Evolutionary conservation across 164 flowering plant genomes (phyloP).

Genomic region (Buxus sempervirens): DNA sequence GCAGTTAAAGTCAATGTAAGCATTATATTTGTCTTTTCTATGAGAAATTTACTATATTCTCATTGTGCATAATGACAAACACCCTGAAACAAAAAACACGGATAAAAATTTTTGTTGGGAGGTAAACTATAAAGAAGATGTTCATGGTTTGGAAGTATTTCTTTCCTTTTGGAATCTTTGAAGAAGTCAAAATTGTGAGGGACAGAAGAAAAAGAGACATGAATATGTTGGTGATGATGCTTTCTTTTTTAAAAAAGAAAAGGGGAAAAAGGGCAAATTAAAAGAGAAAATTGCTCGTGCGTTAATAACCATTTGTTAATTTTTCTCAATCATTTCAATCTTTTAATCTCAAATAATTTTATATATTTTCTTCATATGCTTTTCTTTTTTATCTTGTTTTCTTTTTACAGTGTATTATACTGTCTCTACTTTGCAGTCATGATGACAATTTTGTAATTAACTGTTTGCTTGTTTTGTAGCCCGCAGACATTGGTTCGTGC

Average conservation of each 20-base stretch:
- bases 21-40: no score
- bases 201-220: background rate
- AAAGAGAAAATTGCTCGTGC: background rate
- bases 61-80: no score
- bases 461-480: conserved; percentile 47
- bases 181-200: background rate
- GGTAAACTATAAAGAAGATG: no score
- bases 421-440: background rate
- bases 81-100: no score
- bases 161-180: background rate
- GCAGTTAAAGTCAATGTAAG: background rate
- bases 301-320: no score
- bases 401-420: background rate
- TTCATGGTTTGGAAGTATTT: no score
- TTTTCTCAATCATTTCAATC: no score
- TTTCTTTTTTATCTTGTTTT: no score
- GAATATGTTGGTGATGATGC: background rate
- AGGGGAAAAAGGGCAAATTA: no score
- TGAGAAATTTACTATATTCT: no score
- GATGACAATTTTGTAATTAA: background rate
- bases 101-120: no score
- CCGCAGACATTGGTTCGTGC: conserved; percentile 97
- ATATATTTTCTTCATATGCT: background rate
- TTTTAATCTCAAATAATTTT: no score
- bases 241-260: background rate